Conservation (phyloP, 2,329 filamentous ascomycete genomes). For the Arachnopeziza araneosa region DNA sequence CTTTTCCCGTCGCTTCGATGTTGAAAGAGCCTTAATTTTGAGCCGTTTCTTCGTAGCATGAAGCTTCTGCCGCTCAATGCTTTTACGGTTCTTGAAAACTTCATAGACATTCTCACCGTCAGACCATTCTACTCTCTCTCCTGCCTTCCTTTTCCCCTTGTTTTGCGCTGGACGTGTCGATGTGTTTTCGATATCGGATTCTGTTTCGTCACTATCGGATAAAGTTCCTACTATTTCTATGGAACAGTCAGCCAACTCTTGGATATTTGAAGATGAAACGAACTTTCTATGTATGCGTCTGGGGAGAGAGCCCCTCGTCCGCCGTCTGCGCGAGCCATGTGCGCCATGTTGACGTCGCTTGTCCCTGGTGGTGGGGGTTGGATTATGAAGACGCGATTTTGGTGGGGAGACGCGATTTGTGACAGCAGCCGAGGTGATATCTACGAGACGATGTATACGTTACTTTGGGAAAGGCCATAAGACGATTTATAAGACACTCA, state of each 20-base stretch:
- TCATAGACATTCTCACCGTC: conserved; percentile 55
- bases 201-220: conserved; percentile 11
- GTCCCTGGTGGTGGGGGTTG: neutral
- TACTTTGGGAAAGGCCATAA: no score
- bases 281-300: conserved; percentile 26
- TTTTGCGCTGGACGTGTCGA: neutral
- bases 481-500: no score
- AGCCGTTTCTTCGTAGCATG: conserved; percentile 41
- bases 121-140: conserved; percentile 44
- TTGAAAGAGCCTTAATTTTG: conserved; percentile 41
- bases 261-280: neutral
- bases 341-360: neutral
- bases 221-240: conserved; percentile 18
- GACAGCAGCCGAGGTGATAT: neutral
- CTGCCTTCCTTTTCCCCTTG: conserved; percentile 24
- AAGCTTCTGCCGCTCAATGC: conserved; percentile 45
- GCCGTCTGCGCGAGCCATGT: neutral
- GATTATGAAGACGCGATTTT: neutral
- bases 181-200: conserved; percentile 16
- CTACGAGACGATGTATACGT: neutral
- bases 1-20: conserved; percentile 16
- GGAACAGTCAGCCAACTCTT: conserved; percentile 7
- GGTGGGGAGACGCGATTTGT: neutral
- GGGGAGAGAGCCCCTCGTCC: conserved; percentile 4
- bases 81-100: conserved; percentile 57